phyloP scores from a whole-genome alignment of 148 eudicot species.

The Dianthus caryophyllus region DNA sequence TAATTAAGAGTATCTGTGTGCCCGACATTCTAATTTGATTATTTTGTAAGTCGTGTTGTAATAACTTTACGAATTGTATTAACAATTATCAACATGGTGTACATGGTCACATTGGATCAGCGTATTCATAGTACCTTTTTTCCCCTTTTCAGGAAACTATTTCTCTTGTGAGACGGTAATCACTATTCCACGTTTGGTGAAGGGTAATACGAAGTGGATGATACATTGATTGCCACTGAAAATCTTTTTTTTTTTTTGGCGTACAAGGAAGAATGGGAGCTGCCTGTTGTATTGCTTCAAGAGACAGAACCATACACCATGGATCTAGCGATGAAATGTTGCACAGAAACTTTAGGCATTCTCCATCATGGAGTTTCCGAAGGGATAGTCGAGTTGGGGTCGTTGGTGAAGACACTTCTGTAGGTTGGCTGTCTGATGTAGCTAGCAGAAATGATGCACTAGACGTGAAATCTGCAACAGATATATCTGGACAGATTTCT shows the following conservation, averaged over 20 bases:
- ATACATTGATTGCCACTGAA: conserved; percentile 17
- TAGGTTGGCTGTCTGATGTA: conserved; percentile 57
- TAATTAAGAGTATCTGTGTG: no score
- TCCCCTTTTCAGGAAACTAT: conserved; percentile 5
- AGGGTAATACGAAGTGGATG: conserved; percentile 7
- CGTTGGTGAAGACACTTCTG: conserved; percentile 77
- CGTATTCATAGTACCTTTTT: not conserved
- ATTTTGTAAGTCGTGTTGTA: not conserved
- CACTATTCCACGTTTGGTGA: not conserved
- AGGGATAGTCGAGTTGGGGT: conserved; percentile 94
- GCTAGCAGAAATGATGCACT: conserved; percentile 40
- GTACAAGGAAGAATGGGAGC: conserved; percentile 66
- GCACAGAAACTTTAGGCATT: conserved; percentile 60
- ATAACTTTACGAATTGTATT: not conserved
- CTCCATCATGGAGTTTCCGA: conserved; percentile 94
- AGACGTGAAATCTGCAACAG: conserved; percentile 62
- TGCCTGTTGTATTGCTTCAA: conserved; percentile 91
- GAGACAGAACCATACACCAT: conserved; percentile 61
- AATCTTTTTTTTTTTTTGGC: conserved; percentile 19
- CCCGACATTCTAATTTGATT: not conserved
- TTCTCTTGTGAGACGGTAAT: conserved; percentile 1
- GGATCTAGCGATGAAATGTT: conserved; percentile 51
- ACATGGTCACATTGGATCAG: not conserved
- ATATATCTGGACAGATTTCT: conserved; percentile 61
- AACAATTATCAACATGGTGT: not conserved